Base-by-base conservation (phyloP, 2,329 filamentous ascomycete species). In the Juglanconis juglandina region DNA sequence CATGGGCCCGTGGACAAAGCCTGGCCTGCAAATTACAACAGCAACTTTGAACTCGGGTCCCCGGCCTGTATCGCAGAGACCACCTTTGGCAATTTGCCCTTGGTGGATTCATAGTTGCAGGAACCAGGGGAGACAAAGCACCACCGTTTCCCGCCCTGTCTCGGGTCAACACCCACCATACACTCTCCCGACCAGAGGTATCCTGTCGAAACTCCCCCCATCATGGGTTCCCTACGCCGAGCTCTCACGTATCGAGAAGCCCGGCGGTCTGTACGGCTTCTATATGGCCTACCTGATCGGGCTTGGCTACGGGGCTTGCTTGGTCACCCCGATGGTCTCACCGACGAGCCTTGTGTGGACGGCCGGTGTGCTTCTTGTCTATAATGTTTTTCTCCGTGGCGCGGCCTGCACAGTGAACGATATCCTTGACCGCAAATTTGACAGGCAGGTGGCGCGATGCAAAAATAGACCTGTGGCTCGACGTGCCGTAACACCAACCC, bases 391-490 rank as follows among this genome's bases (percentile, higher is more conserved):
- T 54, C 77, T 81, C 73, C 73, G 79, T 50, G 77, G 77, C 33
- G 75, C 77, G 30, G 74, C 78, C 6, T 82, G 80, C 66, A 75
- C 79, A 2, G 79, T 80, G 65, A 82, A 82, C 64, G 80, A 82
- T 62, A 71, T 78, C 33, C 77, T 79, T 72, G 80, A 82, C 63
- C 73, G 75, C 48, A 77, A 81, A 57, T 66, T 81, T 46, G 80
- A 82, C 62, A 77, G 77, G 11, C 71, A 77, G 63, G 79, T 81
- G 33, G 73, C 75, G 66, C 74, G 79, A 53, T 80, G 77, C 17
- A 73, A 72, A 58, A 75, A 77, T 61, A 74, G 79, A 37, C 79
- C 79, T 4, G 76, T 83, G 63, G 79, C 81, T 5, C 71, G 81
- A 51, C 76, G 77, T 33, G 81, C 80, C 33, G 72, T 83, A 32